Evolutionary conservation across 495 filamentous ascomycete species (phyloP).

Genomic region (Penicillium subrubescens): DNA sequence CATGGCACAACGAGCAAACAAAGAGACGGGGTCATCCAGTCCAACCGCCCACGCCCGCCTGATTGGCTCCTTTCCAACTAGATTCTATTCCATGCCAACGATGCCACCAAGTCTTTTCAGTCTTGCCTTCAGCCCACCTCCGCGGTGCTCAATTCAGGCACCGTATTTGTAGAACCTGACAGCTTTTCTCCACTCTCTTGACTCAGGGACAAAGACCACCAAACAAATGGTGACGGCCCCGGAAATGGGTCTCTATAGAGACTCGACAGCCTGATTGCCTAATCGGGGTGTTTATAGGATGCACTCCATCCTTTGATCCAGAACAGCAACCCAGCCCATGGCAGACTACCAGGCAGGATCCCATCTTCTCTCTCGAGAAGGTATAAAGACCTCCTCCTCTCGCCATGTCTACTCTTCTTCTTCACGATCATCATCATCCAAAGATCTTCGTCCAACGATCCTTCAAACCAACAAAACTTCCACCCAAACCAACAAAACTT

Average conservation of each 20-base stretch:
- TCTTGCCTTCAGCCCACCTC: not conserved
- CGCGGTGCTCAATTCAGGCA: not conserved
- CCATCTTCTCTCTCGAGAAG: not conserved
- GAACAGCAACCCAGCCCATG: not conserved
- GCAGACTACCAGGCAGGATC: not conserved
- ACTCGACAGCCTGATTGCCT: not conserved
- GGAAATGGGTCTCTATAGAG: not conserved
- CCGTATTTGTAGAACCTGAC: not conserved
- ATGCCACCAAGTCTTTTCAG: not conserved
- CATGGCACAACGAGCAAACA: not conserved
- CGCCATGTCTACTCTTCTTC: conserved; percentile 7
- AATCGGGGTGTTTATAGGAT: not conserved
- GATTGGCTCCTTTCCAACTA: not conserved
- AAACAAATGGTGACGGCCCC: not conserved
- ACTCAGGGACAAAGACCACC: conserved; percentile 4
- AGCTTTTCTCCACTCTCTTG: not conserved
- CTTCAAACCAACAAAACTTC: not conserved
- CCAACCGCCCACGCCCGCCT: not conserved
- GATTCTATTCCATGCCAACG: not conserved
- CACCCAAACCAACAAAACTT: too few relatives aligned
- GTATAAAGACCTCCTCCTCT: not conserved
- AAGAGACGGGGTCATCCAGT: not conserved
- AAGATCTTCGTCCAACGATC: conserved; percentile 14
- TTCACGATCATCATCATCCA: conserved; percentile 5
- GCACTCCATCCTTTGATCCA: not conserved